Conservation (phyloP, 306 rosid genomes). For the Benincasa hispida region DNA sequence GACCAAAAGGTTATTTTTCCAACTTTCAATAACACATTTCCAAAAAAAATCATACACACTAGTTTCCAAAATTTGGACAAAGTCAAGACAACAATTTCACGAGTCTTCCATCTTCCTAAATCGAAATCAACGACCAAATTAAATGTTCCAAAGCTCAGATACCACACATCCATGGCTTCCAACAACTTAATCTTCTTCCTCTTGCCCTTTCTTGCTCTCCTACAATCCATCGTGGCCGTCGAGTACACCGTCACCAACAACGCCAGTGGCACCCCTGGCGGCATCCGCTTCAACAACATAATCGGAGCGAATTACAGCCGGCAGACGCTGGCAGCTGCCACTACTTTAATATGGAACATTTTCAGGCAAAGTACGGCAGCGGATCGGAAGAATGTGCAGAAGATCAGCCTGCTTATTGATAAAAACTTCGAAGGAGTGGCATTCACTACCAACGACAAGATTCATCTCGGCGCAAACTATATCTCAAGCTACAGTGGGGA, state of each 20-base stretch:
- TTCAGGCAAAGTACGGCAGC: constrained; percentile 8
- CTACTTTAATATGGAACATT: constrained; percentile 15
- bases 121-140: too few species aligned
- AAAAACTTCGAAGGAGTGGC: constrained; percentile 10
- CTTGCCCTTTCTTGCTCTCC: constrained; percentile 9
- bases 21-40: too few species aligned
- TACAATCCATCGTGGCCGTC: constrained; percentile 19
- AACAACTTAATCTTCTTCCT: neutral
- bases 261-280: constrained; percentile 28
- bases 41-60: too few species aligned
- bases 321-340: constrained; percentile 14
- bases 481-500: constrained; percentile 1
- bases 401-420: constrained; percentile 17
- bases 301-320: constrained; percentile 14
- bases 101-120: too few species aligned
- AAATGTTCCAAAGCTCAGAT: too few species aligned
- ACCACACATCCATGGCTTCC: neutral
- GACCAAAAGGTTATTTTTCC: too few species aligned
- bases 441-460: constrained; percentile 12
- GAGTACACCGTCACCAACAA: constrained; percentile 23
- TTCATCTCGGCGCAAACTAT: constrained; percentile 24
- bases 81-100: too few species aligned
- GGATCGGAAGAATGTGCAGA: constrained; percentile 11
- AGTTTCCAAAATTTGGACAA: too few species aligned
- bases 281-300: constrained; percentile 20